These are phyloP conservation scores for Sporothrix phasma DNA, from an alignment of 2,329 filamentous ascomycete species.

Conservation along the genomic window DNA sequence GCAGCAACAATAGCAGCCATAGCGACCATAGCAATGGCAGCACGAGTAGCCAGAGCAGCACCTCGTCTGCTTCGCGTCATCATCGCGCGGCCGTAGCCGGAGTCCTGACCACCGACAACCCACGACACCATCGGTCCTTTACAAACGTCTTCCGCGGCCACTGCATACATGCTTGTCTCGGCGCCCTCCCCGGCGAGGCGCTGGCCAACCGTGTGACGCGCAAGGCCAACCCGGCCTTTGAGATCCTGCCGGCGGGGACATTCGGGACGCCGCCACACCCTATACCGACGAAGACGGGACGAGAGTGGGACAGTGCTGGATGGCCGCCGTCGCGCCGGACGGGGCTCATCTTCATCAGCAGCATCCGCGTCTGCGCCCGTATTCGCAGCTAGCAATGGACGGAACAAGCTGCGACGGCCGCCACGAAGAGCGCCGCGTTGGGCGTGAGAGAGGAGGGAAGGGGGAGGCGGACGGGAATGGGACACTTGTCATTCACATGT, in stretches of 20 bases:
- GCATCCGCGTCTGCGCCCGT: neutral
- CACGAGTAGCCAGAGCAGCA: constrained; percentile 3
- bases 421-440: neutral
- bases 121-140: neutral
- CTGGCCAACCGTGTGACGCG: constrained; percentile 27
- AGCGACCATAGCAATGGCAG: neutral
- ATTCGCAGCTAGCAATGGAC: neutral
- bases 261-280: constrained; percentile 18
- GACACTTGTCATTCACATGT: neutral
- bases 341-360: neutral
- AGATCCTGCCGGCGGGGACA: constrained; percentile 32
- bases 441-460: neutral
- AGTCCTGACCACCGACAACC: neutral
- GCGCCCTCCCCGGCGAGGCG: constrained; percentile 19
- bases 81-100: neutral
- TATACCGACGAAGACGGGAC: neutral
- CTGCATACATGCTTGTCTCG: neutral
- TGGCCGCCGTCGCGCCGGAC: neutral
- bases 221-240: constrained; percentile 31
- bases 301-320: constrained; percentile 3
- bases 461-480: neutral
- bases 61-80: neutral
- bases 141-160: neutral
- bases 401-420: constrained; percentile 18
- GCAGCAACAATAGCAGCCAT: constrained; percentile 3